phyloP scores from a whole-genome alignment of 768 basidiomycete species.

The Serendipita sp. region DNA sequence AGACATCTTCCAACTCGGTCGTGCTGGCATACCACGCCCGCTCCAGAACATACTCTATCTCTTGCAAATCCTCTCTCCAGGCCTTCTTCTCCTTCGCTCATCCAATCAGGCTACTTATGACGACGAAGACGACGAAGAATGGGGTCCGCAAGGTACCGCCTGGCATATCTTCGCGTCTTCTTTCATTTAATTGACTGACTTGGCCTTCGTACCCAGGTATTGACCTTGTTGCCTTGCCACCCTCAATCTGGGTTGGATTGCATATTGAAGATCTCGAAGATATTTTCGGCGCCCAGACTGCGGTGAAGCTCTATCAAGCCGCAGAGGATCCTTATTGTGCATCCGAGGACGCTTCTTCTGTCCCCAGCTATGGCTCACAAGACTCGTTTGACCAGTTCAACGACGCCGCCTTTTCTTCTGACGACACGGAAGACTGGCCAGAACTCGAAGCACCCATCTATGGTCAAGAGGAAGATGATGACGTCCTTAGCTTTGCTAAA shows the following conservation, averaged over 20 bases:
- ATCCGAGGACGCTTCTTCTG: conserved; percentile 2
- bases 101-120: not conserved
- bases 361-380: not conserved
- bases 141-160: not conserved
- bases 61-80: conserved; percentile 5
- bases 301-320: not conserved
- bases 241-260: conserved; percentile 3
- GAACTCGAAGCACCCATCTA: not conserved
- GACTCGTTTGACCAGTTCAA: not conserved
- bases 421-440: not conserved
- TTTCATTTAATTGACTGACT: not conserved
- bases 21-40: conserved; percentile 5
- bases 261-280: conserved; percentile 6
- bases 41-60: conserved; percentile 5
- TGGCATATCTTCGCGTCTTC: not conserved
- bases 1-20: conserved; percentile 3
- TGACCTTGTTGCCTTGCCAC: conserved; percentile 5
- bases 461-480: not conserved
- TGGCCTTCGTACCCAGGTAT: not conserved
- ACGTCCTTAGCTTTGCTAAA: not conserved
- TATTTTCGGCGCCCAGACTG: conserved; percentile 4
- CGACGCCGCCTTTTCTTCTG: not conserved
- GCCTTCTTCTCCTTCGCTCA: not conserved
- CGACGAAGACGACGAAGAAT: not conserved
- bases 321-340: conserved; percentile 5